phyloP scores from a whole-genome alignment of 1,284 basidiomycete genomes.

The Sporisorium graminicola region DNA sequence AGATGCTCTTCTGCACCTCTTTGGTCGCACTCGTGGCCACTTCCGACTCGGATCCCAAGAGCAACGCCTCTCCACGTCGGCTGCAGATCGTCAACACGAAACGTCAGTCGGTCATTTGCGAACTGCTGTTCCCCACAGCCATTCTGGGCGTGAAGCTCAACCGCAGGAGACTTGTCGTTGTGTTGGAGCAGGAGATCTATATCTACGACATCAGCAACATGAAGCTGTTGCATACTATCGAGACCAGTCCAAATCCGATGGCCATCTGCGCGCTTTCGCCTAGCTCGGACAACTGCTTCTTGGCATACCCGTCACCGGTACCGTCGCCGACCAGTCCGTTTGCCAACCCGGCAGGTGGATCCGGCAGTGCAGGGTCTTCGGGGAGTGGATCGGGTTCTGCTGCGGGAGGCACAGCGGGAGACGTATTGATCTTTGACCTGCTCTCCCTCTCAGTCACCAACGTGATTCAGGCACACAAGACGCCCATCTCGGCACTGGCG shows the following conservation, averaged over 20 bases:
- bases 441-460: conserved; percentile 90
- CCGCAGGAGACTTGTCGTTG: conserved; percentile 92
- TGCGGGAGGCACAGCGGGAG: conserved; percentile 29
- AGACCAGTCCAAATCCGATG: conserved; percentile 94
- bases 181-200: conserved; percentile 95
- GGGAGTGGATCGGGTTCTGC: neutral
- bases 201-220: conserved; percentile 99
- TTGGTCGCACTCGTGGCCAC: conserved; percentile 95
- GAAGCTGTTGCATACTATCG: conserved; percentile 96
- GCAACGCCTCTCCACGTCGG: conserved; percentile 77
- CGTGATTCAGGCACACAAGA: conserved; percentile 96
- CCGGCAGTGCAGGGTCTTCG: conserved; percentile 67
- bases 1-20: conserved; percentile 99
- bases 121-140: conserved; percentile 94
- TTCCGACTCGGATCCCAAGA: conserved; percentile 77
- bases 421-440: conserved; percentile 80
- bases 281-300: conserved; percentile 92
- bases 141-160: conserved; percentile 97
- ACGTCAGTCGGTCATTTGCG: conserved; percentile 99
- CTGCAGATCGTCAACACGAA: conserved; percentile 98
- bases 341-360: conserved; percentile 14
- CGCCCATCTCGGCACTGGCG: conserved; percentile 87
- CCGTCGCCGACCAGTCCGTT: conserved; percentile 80
- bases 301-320: conserved; percentile 94
- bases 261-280: conserved; percentile 95